Percentiles rank a stretch among this genome's conserved stretches.
Conservation (phyloP, 331 rosid genomes). For the Arachis monticola region DNA sequence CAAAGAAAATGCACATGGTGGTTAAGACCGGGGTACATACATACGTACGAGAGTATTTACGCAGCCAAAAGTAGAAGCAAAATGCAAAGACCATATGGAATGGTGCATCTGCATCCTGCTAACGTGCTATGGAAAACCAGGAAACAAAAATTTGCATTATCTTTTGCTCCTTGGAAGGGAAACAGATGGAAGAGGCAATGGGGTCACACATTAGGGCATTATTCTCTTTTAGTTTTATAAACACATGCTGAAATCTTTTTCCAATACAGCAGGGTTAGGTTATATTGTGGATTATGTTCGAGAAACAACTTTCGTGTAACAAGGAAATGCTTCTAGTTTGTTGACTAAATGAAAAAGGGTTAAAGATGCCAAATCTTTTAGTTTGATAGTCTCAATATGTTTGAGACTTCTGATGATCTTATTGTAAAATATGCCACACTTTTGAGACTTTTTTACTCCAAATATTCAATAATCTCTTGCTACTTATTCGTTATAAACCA, state of each 20-base stretch:
- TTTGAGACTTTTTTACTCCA: too few relatives aligned
- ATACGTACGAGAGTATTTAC: conserved; percentile 71
- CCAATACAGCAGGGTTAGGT: not conserved
- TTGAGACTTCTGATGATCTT: too few relatives aligned
- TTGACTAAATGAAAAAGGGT: not conserved
- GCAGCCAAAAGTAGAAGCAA: conserved; percentile 61
- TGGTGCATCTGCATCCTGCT: not conserved
- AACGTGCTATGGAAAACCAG: not conserved
- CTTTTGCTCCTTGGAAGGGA: not conserved
- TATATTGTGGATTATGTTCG: not conserved
- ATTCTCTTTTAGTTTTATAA: not conserved
- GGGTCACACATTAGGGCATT: not conserved
- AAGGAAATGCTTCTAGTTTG: not conserved
- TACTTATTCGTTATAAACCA: too few relatives aligned
- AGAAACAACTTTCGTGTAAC: not conserved
- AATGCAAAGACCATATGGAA: not conserved
- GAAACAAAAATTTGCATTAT: not conserved
- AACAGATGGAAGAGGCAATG: conserved; percentile 7
- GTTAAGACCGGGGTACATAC: conserved; percentile 74
- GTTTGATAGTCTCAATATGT: too few relatives aligned
- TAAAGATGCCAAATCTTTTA: not conserved
- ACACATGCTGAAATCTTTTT: not conserved
- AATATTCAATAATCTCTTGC: too few relatives aligned
- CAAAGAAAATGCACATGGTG: conserved; percentile 78
- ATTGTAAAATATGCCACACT: too few relatives aligned